Evolutionary conservation across 441 rosid species (phyloP), one percentile per base, ranked within the genome.

Genomic region (Biscutella auriculata): DNA sequence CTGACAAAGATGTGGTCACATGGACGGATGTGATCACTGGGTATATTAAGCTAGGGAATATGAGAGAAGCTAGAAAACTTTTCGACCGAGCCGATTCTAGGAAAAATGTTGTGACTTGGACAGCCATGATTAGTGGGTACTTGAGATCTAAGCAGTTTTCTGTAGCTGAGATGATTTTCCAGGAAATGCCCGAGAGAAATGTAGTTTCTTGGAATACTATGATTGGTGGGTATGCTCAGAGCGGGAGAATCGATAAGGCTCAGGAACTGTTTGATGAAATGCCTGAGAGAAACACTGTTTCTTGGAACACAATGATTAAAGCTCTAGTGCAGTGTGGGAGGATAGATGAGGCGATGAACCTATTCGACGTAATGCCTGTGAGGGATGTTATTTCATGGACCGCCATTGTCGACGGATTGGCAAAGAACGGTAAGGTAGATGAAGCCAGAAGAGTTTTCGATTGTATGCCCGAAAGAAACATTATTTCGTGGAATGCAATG

Each of bases 81-180:
- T 81, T 82, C 52, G 78, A 85, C 29, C 58, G 83, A 35, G 65
- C 23, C 9, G 82, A 81, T 67, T 75, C 81, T 0, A 53, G 30
- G 64, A 85, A 73, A 67, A 78, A 85, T 66, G 89, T 85, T n/a
- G 82, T 82, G 35, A 82, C 87, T 10, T 85, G 89, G 94, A 85
- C 94, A 0, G 83, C 89, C n/a, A 66, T 82, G 83, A 69, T 85
- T 35, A 41, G 73, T 60, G 87, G 84, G 33, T 82, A 85, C 42
- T 67, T 76, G 68, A 78, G 70, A 57, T 36, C 42, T 25, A 77
- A 76, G 42, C 76, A 68, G 32, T 57, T 82, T 16, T 7, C 30
- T 34, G 82, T 76, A 29, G 89, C 89, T 5, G 80, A 82, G 79
- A 70, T 55, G 75, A 68, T 85, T 60, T 85, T 81, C 19, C 62